These are phyloP conservation scores for Tulasnella sp. DNA, from an alignment of 768 basidiomycete species.

Conservation along the genomic window DNA sequence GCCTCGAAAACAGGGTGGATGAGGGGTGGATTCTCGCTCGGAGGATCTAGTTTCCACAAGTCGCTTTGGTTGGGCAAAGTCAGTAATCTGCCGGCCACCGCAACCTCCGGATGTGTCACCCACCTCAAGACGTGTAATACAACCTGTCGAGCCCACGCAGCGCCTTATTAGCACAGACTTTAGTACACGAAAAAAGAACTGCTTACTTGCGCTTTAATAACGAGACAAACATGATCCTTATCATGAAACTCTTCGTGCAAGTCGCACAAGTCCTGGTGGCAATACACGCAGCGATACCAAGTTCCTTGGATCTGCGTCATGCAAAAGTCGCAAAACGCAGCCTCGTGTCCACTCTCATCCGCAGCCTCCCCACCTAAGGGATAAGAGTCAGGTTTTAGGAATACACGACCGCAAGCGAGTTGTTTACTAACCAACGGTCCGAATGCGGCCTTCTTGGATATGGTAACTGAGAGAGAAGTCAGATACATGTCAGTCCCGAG, in stretches of 20 bases:
- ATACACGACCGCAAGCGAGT: background rate
- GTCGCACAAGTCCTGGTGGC: conserved; percentile 76
- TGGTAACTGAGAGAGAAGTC: background rate
- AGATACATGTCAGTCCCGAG: background rate
- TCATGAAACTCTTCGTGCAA: conserved; percentile 75
- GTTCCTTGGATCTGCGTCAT: conserved; percentile 69
- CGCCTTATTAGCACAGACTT: conserved; percentile 9
- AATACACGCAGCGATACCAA: conserved; percentile 89
- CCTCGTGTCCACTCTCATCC: conserved; percentile 49
- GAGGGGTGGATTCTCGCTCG: conserved; percentile 42
- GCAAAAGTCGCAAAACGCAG: conserved; percentile 79
- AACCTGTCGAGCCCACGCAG: conserved; percentile 55
- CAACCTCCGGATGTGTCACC: background rate
- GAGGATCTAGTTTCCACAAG: conserved; percentile 47
- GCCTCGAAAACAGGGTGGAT: conserved; percentile 25
- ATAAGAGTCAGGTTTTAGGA: no score
- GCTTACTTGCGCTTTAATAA: conserved; percentile 71
- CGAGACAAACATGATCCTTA: conserved; percentile 70
- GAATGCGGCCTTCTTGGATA: conserved; percentile 6
- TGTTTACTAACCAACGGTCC: background rate
- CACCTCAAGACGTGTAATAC: conserved; percentile 46
- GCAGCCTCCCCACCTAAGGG: conserved; percentile 65
- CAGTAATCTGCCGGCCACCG: background rate
- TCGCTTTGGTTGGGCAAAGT: conserved; percentile 27
- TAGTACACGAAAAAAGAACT: background rate